phyloP scores from a whole-genome alignment of 768 basidiomycete genomes.

The Gyrodon lividus region DNA sequence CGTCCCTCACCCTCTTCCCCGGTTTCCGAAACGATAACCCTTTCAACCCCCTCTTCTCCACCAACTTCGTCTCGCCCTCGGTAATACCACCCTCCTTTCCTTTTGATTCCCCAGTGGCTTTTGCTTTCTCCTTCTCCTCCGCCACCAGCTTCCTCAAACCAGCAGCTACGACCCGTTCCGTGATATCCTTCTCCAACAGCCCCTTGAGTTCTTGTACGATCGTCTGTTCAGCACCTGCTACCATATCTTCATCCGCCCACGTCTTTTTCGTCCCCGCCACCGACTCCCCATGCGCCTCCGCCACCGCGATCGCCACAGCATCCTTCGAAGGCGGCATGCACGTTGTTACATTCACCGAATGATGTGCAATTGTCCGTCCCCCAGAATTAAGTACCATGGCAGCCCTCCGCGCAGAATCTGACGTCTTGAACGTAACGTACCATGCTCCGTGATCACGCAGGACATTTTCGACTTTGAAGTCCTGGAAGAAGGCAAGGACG shows the following conservation, averaged over 20 bases:
- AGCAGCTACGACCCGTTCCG: conserved; percentile 55
- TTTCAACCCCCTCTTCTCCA: conserved; percentile 44
- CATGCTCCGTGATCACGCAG: conserved; percentile 69
- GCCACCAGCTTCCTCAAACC: conserved; percentile 52
- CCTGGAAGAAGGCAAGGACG: conserved; percentile 64
- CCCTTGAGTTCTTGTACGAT: conserved; percentile 56
- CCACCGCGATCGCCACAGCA: conserved; percentile 32
- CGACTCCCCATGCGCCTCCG: conserved; percentile 25
- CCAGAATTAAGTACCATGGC: conserved; percentile 57
- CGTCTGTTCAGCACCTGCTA: conserved; percentile 53
- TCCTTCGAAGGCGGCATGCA: conserved; percentile 35
- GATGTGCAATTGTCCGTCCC: conserved; percentile 55
- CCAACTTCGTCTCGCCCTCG: conserved; percentile 46
- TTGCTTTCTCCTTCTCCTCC: conserved; percentile 47
- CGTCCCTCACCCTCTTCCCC: conserved; percentile 39
- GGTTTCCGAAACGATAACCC: conserved; percentile 45
- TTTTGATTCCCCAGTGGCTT: conserved; percentile 21
- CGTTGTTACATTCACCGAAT: conserved; percentile 55
- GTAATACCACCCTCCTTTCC: conserved; percentile 27
- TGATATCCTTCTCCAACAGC: conserved; percentile 63
- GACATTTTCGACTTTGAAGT: conserved; percentile 71
- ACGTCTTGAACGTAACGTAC: conserved; percentile 76
- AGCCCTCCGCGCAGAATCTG: conserved; percentile 64
- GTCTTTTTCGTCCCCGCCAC: conserved; percentile 36
- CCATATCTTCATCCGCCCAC: conserved; percentile 55